Percentiles rank a stretch among this genome's conserved stretches.
Conservation (phyloP, 2,329 filamentous ascomycete species). For the Sclerotinia sclerotiorum region DNA sequence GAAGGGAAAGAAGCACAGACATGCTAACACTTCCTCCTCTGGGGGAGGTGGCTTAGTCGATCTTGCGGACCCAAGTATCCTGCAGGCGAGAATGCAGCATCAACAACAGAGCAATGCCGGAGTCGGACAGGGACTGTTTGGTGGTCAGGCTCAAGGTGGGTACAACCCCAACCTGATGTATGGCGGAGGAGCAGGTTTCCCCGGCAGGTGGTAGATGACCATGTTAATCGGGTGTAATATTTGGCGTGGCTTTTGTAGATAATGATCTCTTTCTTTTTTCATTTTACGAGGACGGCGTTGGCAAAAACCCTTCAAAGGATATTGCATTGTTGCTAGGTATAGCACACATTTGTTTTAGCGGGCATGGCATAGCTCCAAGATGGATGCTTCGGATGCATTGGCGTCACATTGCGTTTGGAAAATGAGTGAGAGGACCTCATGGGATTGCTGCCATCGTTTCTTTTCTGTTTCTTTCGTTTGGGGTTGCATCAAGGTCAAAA, state of each 20-base stretch:
- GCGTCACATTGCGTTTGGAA: slow-evolving; percentile 37
- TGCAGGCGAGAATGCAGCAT: slow-evolving; percentile 96
- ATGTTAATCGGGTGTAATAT: slow-evolving; percentile 33
- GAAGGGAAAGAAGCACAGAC: slow-evolving; percentile 99
- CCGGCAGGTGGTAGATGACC: slow-evolving; percentile 61
- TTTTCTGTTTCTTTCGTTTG: slow-evolving; percentile 33
- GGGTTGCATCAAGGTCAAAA: slow-evolving; percentile 33
- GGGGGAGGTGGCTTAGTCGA: slow-evolving; percentile 98
- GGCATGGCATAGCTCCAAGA: slow-evolving; percentile 47
- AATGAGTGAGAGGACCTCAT: slow-evolving; percentile 37
- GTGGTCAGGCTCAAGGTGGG: slow-evolving; percentile 89
- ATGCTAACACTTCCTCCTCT: slow-evolving; percentile 99
- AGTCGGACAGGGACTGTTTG: slow-evolving; percentile 86
- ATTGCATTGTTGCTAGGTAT: slow-evolving; percentile 37
- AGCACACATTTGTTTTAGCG: slow-evolving; percentile 47
- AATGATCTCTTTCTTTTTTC: slow-evolving; percentile 34
- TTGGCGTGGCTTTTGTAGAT: slow-evolving; percentile 35
- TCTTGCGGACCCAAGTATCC: slow-evolving; percentile 99
- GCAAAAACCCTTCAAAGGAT: slow-evolving; percentile 36
- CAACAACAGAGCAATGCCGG: slow-evolving; percentile 77
- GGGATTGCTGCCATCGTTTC: slow-evolving; percentile 32
- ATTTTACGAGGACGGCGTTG: slow-evolving; percentile 38
- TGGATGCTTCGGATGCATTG: slow-evolving; percentile 41
- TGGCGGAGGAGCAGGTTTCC: slow-evolving; percentile 47
- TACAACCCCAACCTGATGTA: slow-evolving; percentile 89